Evolutionary conservation across 257 asterid species (phyloP).

Genomic region (Solanum raphanifolium): DNA sequence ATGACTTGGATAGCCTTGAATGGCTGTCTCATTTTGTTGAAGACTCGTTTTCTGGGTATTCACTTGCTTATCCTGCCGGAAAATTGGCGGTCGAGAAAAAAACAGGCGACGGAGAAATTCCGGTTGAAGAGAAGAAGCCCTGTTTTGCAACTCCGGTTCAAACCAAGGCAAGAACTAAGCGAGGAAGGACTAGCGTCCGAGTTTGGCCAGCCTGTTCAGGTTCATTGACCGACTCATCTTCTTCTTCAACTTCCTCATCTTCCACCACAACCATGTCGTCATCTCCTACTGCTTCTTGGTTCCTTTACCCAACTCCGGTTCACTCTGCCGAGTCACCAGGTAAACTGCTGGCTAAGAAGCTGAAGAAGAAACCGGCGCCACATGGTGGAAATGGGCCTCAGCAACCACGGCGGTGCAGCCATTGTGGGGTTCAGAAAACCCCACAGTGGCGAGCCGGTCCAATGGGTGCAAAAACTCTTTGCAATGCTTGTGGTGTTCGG

Average conservation of each 20-base stretch:
- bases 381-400: slow-evolving; percentile 19
- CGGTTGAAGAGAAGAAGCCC: slow-evolving; percentile 1
- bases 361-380: slow-evolving; percentile 15
- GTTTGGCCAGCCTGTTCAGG: slow-evolving; percentile 59
- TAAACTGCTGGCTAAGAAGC: slow-evolving; percentile 24
- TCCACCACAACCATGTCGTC: slow-evolving; percentile 46
- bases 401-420: slow-evolving; percentile 74
- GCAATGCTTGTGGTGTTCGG: slow-evolving; percentile 94
- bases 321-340: slow-evolving; percentile 35
- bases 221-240: slow-evolving; percentile 32
- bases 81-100: neutral
- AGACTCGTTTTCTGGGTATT: slow-evolving; percentile 54
- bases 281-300: slow-evolving; percentile 7
- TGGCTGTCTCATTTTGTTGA: slow-evolving; percentile 91
- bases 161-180: slow-evolving; percentile 77
- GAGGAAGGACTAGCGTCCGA: slow-evolving; percentile 44
- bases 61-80: slow-evolving; percentile 24
- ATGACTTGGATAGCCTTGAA: slow-evolving; percentile 77
- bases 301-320: slow-evolving; percentile 15
- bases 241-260: slow-evolving; percentile 50
- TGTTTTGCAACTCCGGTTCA: slow-evolving; percentile 38
- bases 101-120: neutral
- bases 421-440: slow-evolving; percentile 87
- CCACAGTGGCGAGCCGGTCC: slow-evolving; percentile 99
- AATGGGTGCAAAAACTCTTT: slow-evolving; percentile 79